Percentiles rank a stretch among this genome's conserved stretches.
These are phyloP conservation scores for Phytopythium litorale DNA, from an alignment of 352 stramenopile species.

Conservation along the genomic window DNA sequence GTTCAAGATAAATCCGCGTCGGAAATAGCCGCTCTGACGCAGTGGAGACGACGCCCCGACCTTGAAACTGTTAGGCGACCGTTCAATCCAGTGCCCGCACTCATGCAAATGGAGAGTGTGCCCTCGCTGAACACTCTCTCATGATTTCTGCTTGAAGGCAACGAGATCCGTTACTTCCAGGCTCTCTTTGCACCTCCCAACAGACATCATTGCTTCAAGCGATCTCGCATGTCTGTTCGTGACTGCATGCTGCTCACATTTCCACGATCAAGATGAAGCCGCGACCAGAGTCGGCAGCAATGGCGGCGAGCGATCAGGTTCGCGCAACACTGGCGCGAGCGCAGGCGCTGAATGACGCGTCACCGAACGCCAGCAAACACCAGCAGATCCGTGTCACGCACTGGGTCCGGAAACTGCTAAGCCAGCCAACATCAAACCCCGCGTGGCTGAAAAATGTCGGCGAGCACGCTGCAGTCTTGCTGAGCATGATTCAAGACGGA, in stretches of 20 bases:
- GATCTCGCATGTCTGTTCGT: not conserved
- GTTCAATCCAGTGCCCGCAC: not conserved
- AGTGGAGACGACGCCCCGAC: not conserved
- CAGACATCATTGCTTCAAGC: not conserved
- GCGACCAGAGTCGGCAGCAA: not conserved
- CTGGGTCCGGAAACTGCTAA: constrained; percentile 53
- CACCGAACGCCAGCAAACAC: constrained; percentile 29
- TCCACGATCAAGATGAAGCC: constrained; percentile 2
- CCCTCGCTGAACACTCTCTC: not conserved
- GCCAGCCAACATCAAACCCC: constrained; percentile 46
- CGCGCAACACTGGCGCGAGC: constrained; percentile 31
- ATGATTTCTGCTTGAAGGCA: not conserved
- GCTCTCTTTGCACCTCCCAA: not conserved
- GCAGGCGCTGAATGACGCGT: constrained; percentile 29
- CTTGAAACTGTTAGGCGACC: constrained; percentile 1
- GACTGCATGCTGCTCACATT: not conserved
- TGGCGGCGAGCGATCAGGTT: constrained; percentile 16
- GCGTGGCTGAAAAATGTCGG: constrained; percentile 59
- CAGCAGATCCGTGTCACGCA: constrained; percentile 56
- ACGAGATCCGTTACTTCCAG: not conserved
- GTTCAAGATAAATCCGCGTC: not conserved
- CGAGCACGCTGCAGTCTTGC: constrained; percentile 34
- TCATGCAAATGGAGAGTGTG: not conserved
- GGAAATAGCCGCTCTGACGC: not conserved
- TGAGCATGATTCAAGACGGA: constrained; percentile 53